These are phyloP conservation scores for Phoenix roebelenii DNA, from an alignment of 176 grass and related monocot species.

Conservation along the genomic window DNA sequence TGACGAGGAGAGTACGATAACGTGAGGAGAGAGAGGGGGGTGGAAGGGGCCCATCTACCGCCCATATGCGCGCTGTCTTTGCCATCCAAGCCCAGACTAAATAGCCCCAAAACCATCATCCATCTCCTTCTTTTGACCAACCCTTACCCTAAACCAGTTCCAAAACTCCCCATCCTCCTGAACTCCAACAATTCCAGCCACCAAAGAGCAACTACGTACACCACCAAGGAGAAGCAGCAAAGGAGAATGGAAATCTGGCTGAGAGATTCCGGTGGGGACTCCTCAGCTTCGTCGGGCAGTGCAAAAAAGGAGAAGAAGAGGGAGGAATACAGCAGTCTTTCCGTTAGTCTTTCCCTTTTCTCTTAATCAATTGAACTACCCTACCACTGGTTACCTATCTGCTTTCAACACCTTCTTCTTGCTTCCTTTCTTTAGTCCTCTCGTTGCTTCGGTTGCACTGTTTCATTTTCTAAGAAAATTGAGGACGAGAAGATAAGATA, in stretches of 20 bases:
- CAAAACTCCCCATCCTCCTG: not conserved
- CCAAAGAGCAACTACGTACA: too few species aligned
- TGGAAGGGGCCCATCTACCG: conserved; percentile 1
- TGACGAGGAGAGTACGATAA: too few species aligned
- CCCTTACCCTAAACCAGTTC: conserved; percentile 8
- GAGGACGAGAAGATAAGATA: conserved; percentile 29
- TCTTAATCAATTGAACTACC: too few species aligned
- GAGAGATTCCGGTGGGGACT: too few species aligned
- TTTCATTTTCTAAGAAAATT: conserved; percentile 44
- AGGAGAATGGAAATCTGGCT: too few species aligned
- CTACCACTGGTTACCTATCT: too few species aligned
- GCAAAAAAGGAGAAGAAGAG: conserved; percentile 22
- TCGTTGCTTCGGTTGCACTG: conserved; percentile 36
- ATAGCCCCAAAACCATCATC: not conserved
- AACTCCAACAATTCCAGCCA: not conserved
- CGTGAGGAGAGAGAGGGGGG: not conserved
- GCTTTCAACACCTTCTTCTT: not conserved
- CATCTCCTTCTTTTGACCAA: conserved; percentile 5
- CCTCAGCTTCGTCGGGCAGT: too few species aligned
- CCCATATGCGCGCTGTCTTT: not conserved
- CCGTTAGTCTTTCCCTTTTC: conserved; percentile 9
- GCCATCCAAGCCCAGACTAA: too few species aligned
- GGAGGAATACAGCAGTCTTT: conserved; percentile 27
- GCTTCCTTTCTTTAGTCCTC: conserved; percentile 6
- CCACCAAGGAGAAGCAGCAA: too few species aligned